Conservation (phyloP, 2,329 filamentous ascomycete species). For the Stemphylium lycopersici region DNA sequence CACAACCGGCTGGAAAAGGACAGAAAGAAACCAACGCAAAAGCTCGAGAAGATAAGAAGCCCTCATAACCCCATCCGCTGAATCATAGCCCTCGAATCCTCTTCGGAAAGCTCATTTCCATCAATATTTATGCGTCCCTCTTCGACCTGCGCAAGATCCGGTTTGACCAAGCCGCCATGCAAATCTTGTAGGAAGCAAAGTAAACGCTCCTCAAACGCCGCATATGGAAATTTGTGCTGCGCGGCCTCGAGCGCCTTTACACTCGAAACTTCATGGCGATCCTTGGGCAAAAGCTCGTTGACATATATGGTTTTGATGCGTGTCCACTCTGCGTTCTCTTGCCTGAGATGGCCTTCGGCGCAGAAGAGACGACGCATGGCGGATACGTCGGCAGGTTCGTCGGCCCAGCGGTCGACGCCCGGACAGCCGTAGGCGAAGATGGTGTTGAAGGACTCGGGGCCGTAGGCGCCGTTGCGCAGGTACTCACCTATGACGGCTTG, state of each 20-base stretch:
- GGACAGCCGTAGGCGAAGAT: constrained; percentile 56
- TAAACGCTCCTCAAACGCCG: constrained; percentile 49
- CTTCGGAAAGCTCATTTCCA: constrained; percentile 37
- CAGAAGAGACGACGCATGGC: constrained; percentile 46
- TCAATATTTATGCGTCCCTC: constrained; percentile 50
- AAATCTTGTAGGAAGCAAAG: constrained; percentile 53
- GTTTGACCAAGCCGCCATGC: constrained; percentile 52
- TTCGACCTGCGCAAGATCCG: constrained; percentile 61
- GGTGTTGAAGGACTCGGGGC: constrained; percentile 48
- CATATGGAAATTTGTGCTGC: constrained; percentile 41
- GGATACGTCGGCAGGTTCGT: constrained; percentile 35
- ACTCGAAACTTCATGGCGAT: constrained; percentile 1
- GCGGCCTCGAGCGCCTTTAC: constrained; percentile 36
- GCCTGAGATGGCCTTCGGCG: constrained; percentile 35
- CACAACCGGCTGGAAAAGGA: neutral
- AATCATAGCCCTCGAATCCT: constrained; percentile 42
- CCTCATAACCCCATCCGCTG: constrained; percentile 39
- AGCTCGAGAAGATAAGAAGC: neutral
- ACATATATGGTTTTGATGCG: constrained; percentile 45
- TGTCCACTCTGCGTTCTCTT: constrained; percentile 47
- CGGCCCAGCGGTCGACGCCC: constrained; percentile 24
- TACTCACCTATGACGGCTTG: constrained; percentile 59
- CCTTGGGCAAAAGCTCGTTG: constrained; percentile 22
- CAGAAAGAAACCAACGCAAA: neutral
- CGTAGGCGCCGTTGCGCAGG: constrained; percentile 46